Evolutionary conservation across 148 eudicot species (phyloP).

Genomic region (Polygonum aviculare): DNA sequence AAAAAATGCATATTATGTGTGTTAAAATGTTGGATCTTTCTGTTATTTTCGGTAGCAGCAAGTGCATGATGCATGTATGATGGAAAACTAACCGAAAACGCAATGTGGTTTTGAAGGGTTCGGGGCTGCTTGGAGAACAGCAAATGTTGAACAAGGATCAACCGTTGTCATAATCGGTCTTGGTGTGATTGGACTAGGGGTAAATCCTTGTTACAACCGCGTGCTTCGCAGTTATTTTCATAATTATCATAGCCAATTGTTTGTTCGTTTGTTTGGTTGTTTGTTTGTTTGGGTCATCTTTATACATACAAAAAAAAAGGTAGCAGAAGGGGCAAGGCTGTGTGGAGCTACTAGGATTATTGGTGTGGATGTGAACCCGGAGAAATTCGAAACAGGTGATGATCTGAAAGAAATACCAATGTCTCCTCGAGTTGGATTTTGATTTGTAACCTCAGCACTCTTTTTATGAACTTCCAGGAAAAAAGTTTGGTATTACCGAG

Average conservation of each 20-base stretch:
- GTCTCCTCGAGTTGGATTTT: not conserved
- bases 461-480: conserved; percentile 29
- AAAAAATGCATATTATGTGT: too few species aligned
- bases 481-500: conserved; percentile 75
- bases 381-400: conserved; percentile 62
- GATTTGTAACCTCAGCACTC: not conserved
- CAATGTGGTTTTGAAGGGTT: conserved; percentile 37
- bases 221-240: not conserved
- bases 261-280: too few species aligned
- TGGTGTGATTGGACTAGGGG: conserved; percentile 89
- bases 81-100: not conserved
- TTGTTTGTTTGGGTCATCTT: not conserved
- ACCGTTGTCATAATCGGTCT: conserved; percentile 85
- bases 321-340: conserved; percentile 86
- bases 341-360: conserved; percentile 83
- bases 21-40: not conserved
- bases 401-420: not conserved
- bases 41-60: not conserved
- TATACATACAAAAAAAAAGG: conserved; percentile 31
- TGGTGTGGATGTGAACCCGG: conserved; percentile 80
- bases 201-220: conserved; percentile 19
- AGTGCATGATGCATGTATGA: not conserved
- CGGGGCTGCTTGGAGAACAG: conserved; percentile 85
- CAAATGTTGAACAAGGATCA: conserved; percentile 71
- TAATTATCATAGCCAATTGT: not conserved